Conservation (phyloP, 257 asterid species). For the Asclepias syriaca region DNA sequence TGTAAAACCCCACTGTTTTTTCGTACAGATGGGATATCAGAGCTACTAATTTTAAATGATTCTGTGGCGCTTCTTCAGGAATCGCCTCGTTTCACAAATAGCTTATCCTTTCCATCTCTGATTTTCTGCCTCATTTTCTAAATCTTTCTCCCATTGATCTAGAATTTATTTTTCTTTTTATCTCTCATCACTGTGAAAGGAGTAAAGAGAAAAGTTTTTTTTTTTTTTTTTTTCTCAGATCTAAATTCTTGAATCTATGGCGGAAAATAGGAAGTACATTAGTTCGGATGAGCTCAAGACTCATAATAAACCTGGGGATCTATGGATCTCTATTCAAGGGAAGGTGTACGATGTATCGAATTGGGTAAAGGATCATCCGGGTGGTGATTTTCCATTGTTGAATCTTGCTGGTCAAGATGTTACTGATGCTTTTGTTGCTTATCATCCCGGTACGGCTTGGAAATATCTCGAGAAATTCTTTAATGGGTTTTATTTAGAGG, state of each 20-base stretch:
- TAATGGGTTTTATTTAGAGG: slow-evolving; percentile 52
- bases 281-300: slow-evolving; percentile 60
- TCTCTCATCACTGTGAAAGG: neutral
- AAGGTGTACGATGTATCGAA: slow-evolving; percentile 77
- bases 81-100: slow-evolving; percentile 1
- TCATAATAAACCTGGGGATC: slow-evolving; percentile 73
- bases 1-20: neutral
- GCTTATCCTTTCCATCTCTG: neutral
- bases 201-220: slow-evolving; percentile 12
- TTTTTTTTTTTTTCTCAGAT: slow-evolving; percentile 24
- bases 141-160: slow-evolving; percentile 9
- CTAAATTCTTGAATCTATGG: slow-evolving; percentile 27
- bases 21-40: neutral
- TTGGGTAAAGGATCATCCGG: slow-evolving; percentile 75
- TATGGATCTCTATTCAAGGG: slow-evolving; percentile 92
- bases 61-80: slow-evolving; percentile 23
- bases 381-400: slow-evolving; percentile 69
- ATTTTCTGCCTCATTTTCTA: neutral
- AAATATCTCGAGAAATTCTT: slow-evolving; percentile 44
- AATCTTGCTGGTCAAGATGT: slow-evolving; percentile 86
- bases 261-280: slow-evolving; percentile 50
- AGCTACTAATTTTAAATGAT: neutral
- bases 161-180: neutral
- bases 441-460: slow-evolving; percentile 74
- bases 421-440: slow-evolving; percentile 86